Evolutionary conservation across 2,329 filamentous ascomycete species (phyloP).

Genomic region (Westerdykella aurantiaca): DNA sequence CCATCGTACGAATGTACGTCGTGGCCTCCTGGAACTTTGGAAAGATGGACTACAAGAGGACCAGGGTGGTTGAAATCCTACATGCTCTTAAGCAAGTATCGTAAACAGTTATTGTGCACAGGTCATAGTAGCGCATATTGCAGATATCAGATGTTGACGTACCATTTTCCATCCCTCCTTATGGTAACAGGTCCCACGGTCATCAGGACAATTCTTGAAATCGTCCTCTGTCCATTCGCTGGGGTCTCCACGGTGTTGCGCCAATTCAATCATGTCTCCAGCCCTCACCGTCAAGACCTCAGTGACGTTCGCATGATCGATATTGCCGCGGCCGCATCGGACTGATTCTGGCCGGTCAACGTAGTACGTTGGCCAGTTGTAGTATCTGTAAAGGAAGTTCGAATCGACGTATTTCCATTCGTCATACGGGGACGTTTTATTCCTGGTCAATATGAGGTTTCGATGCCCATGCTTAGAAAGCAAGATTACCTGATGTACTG

Average conservation of each 20-base stretch:
- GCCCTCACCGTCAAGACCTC: slow-evolving; percentile 9
- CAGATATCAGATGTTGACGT: neutral
- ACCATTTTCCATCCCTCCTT: slow-evolving; percentile 1
- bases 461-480: neutral
- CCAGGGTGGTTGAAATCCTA: slow-evolving; percentile 8
- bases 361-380: slow-evolving; percentile 5
- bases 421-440: neutral
- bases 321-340: slow-evolving; percentile 11
- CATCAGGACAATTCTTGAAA: slow-evolving; percentile 2
- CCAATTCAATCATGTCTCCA: slow-evolving; percentile 8
- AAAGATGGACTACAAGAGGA: slow-evolving; percentile 5
- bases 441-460: neutral
- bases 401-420: slow-evolving; percentile 1
- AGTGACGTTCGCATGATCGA: slow-evolving; percentile 5
- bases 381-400: slow-evolving; percentile 1
- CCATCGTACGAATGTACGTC: slow-evolving; percentile 7
- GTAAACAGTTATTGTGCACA: no score
- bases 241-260: slow-evolving; percentile 3
- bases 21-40: slow-evolving; percentile 4
- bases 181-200: slow-evolving; percentile 3
- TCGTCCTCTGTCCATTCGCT: neutral
- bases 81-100: neutral
- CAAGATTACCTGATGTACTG: neutral
- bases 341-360: slow-evolving; percentile 8
- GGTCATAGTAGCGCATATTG: no score